These are phyloP conservation scores for Tetradesmus lagerheimii DNA, from an alignment of 139 green algal genomes.

Conservation along the genomic window DNA sequence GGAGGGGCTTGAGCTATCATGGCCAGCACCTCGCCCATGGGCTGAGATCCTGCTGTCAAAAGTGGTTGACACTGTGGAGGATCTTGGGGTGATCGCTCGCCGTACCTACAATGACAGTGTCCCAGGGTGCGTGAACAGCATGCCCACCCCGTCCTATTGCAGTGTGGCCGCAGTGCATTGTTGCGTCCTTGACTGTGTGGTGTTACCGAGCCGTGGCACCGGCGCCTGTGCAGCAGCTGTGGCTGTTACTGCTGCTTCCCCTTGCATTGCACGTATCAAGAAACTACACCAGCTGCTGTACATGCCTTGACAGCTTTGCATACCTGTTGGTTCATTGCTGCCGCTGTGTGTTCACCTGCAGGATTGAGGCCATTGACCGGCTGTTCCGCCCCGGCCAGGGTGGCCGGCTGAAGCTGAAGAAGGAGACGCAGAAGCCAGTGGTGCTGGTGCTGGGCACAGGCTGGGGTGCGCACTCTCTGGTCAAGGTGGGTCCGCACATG, in stretches of 20 bases:
- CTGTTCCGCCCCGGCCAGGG: neutral
- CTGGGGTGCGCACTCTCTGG: constrained; percentile 64
- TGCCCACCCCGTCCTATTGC: neutral
- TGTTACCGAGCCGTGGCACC: neutral
- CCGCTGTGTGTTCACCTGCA: neutral
- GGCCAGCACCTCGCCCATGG: constrained; percentile 48
- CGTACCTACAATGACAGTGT: constrained; percentile 25
- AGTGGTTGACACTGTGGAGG: constrained; percentile 48
- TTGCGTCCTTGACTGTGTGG: neutral
- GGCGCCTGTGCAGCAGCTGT: neutral
- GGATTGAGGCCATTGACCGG: neutral
- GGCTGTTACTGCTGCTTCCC: neutral
- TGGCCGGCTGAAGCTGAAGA: neutral
- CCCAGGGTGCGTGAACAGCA: constrained; percentile 7
- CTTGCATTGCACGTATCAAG: neutral
- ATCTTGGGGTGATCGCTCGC: constrained; percentile 44
- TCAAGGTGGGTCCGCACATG: constrained; percentile 50
- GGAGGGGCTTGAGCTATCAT: constrained; percentile 33
- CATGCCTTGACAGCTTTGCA: neutral
- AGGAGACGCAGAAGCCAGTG: constrained; percentile 39
- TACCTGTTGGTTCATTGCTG: neutral
- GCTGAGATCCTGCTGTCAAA: constrained; percentile 49
- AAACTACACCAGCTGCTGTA: neutral
- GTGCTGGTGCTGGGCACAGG: constrained; percentile 65
- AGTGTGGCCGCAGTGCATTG: neutral